Percentiles rank a stretch among this genome's conserved stretches.
Evolutionary conservation across 2,329 filamentous ascomycete genomes (phyloP).

Genomic region (Domatiomyces globalis): DNA sequence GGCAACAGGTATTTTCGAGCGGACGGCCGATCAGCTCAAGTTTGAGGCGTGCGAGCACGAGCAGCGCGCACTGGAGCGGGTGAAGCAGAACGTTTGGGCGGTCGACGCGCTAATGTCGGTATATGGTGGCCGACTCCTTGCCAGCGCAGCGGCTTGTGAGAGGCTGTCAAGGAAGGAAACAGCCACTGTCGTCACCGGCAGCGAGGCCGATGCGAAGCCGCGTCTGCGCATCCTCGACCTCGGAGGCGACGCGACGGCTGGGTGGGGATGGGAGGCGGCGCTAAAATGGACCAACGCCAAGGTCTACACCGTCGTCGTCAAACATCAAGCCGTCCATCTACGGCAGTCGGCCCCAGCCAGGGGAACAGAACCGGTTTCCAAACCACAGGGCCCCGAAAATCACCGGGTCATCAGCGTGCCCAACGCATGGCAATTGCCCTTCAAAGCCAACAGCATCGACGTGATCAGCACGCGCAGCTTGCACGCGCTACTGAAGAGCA

Average conservation of each 20-base stretch:
- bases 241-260: slow-evolving; percentile 68
- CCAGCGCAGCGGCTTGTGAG: slow-evolving; percentile 35
- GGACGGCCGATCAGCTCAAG: slow-evolving; percentile 22
- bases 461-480: slow-evolving; percentile 80
- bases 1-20: slow-evolving; percentile 40
- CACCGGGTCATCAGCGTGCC: slow-evolving; percentile 71
- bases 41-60: slow-evolving; percentile 53
- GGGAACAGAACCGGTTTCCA: neutral
- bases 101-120: slow-evolving; percentile 48
- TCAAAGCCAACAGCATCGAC: slow-evolving; percentile 75
- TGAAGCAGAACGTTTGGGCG: slow-evolving; percentile 46
- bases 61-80: slow-evolving; percentile 61
- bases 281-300: slow-evolving; percentile 71
- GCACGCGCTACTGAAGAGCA: slow-evolving; percentile 63
- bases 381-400: slow-evolving; percentile 71
- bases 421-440: slow-evolving; percentile 67
- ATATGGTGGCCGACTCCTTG: slow-evolving; percentile 46
- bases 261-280: slow-evolving; percentile 93
- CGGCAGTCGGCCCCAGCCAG: slow-evolving; percentile 22
- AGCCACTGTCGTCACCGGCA: slow-evolving; percentile 16
- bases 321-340: slow-evolving; percentile 56
- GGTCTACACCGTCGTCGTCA: slow-evolving; percentile 75
- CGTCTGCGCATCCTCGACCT: slow-evolving; percentile 67
- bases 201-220: slow-evolving; percentile 22
- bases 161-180: slow-evolving; percentile 10